Evolutionary conservation across 2,329 filamentous ascomycete species (phyloP).

Genomic region (Penicillium sp.): DNA sequence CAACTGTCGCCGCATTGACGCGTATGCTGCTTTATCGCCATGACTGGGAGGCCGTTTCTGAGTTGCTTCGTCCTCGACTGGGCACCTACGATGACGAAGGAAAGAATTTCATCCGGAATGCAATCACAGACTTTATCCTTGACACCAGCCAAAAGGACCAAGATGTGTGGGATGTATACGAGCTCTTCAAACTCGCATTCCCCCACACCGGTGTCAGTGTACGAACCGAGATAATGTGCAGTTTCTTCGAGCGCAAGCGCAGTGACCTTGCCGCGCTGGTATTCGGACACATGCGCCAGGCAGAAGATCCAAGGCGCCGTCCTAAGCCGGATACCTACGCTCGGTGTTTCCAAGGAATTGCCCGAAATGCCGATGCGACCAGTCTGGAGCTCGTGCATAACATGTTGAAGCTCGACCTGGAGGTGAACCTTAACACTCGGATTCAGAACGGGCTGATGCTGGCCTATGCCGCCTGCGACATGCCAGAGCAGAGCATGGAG

Average conservation of each 20-base stretch:
- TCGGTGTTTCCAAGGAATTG: conserved; percentile 70
- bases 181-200: conserved; percentile 55
- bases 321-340: conserved; percentile 73
- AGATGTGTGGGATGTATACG: conserved; percentile 58
- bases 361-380: conserved; percentile 55
- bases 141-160: conserved; percentile 58
- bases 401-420: conserved; percentile 88
- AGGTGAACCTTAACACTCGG: conserved; percentile 68
- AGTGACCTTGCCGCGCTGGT: conserved; percentile 81
- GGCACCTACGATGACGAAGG: conserved; percentile 49
- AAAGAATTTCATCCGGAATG: conserved; percentile 60
- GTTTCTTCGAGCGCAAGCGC: conserved; percentile 72
- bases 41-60: conserved; percentile 73
- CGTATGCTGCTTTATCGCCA: conserved; percentile 69
- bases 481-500: conserved; percentile 62
- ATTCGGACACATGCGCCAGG: conserved; percentile 90
- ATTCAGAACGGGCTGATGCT: conserved; percentile 84
- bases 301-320: conserved; percentile 58
- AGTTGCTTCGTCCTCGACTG: conserved; percentile 68
- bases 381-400: conserved; percentile 76
- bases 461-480: conserved; percentile 68
- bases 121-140: conserved; percentile 64
- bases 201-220: conserved; percentile 59
- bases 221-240: conserved; percentile 70
- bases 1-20: conserved; percentile 70